Evolutionary conservation across 2,329 filamentous ascomycete species (phyloP).

Genomic region (Beauveria sp.): DNA sequence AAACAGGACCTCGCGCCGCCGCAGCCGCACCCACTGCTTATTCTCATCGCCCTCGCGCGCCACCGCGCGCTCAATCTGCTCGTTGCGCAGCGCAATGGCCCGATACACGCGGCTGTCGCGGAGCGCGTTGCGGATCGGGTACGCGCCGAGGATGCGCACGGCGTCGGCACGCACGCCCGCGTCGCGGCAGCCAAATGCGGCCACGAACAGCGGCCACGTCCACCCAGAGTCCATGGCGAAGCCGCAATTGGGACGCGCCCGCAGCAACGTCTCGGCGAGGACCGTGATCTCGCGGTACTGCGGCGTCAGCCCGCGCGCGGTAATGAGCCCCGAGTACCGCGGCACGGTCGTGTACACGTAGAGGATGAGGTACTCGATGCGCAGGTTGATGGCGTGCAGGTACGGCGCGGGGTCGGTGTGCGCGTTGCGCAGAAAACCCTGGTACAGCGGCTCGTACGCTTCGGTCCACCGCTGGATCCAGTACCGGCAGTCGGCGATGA

Average conservation of each 20-base stretch:
- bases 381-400: conserved; percentile 31
- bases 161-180: conserved; percentile 31
- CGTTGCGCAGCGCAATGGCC: conserved; percentile 31
- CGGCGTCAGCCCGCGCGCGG: conserved; percentile 31
- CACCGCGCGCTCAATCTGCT: conserved; percentile 27
- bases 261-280: conserved; percentile 30
- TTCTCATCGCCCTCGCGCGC: conserved; percentile 24
- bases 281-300: conserved; percentile 34
- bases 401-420: conserved; percentile 20
- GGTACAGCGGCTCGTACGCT: conserved; percentile 30
- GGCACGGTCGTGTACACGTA: conserved; percentile 32
- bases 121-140: conserved; percentile 36
- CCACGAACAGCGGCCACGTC: conserved; percentile 36
- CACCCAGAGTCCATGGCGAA: conserved; percentile 40
- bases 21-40: conserved; percentile 33
- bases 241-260: conserved; percentile 26
- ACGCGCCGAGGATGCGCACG: conserved; percentile 30
- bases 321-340: conserved; percentile 29
- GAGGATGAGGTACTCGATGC: conserved; percentile 35
- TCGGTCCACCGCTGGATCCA: conserved; percentile 33
- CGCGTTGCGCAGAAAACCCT: conserved; percentile 19
- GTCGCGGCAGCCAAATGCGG: conserved; percentile 34
- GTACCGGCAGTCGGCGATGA: conserved; percentile 28
- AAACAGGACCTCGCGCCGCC: conserved; percentile 30
- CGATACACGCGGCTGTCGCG: conserved; percentile 34